Evolutionary conservation across 306 rosid genomes (phyloP).

Genomic region (Senna siamea): DNA sequence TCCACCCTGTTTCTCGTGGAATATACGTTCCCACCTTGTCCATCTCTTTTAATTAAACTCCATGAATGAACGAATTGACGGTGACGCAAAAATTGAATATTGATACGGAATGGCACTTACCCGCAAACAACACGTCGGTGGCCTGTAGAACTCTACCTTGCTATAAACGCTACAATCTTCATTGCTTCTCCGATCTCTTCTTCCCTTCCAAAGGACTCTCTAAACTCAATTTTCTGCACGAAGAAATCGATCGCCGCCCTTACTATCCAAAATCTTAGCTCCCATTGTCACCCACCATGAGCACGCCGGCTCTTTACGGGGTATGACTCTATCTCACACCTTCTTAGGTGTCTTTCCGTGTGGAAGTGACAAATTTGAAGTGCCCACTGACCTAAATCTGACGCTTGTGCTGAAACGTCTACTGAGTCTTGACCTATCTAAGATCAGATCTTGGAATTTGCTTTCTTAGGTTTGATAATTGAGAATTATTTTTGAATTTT

Average conservation of each 20-base stretch:
- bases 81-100: too few species aligned
- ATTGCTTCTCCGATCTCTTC: neutral
- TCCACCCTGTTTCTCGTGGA: too few species aligned
- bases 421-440: neutral
- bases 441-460: conserved; percentile 35
- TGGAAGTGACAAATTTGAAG: neutral
- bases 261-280: neutral
- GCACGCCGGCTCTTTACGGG: conserved; percentile 58
- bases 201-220: neutral
- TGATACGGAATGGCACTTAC: too few species aligned
- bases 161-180: neutral
- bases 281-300: conserved; percentile 49
- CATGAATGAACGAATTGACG: too few species aligned
- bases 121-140: too few species aligned
- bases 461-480: neutral
- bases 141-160: neutral
- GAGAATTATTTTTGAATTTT: neutral
- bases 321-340: conserved; percentile 36
- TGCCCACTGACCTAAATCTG: conserved; percentile 5
- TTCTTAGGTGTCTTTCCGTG: neutral
- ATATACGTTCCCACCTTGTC: too few species aligned
- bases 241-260: neutral
- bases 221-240: neutral
- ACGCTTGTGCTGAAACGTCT: conserved; percentile 9
- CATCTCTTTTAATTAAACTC: too few species aligned